phyloP scores from a whole-genome alignment of 441 rosid species.

The Breynia disticha region DNA sequence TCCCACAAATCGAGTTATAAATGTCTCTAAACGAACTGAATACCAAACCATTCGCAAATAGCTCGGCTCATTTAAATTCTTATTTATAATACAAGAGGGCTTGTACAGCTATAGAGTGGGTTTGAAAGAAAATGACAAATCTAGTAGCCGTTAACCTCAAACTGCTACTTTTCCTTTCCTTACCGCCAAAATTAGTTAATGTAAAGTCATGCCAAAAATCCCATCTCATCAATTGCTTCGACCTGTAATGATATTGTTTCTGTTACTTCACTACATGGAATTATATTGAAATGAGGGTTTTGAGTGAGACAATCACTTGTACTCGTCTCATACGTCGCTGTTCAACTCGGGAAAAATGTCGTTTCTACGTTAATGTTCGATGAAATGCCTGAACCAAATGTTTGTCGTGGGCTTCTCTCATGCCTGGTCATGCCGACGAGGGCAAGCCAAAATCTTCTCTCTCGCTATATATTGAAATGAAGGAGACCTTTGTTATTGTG shows the following conservation, averaged over 20 bases:
- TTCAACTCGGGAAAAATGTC: slow-evolving; percentile 15
- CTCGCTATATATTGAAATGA: slow-evolving; percentile 33
- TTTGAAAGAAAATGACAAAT: no score
- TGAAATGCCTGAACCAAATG: slow-evolving; percentile 65
- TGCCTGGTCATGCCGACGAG: slow-evolving; percentile 34
- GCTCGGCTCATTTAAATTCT: no score
- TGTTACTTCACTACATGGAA: slow-evolving; percentile 21
- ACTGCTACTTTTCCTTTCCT: slow-evolving; percentile 14
- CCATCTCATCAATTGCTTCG: slow-evolving; percentile 23
- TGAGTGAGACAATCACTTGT: slow-evolving; percentile 18
- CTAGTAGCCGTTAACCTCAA: no score
- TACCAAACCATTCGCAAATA: no score
- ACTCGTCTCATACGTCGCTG: slow-evolving; percentile 43
- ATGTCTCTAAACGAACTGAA: no score
- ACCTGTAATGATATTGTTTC: slow-evolving; percentile 23
- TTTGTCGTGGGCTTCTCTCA: slow-evolving; percentile 65
- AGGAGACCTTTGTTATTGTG: slow-evolving; percentile 25
- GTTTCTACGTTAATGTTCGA: slow-evolving; percentile 42
- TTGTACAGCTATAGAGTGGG: no score
- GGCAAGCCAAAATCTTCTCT: slow-evolving; percentile 33
- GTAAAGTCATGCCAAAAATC: slow-evolving; percentile 4
- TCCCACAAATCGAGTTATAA: no score
- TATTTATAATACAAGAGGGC: no score
- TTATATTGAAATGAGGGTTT: slow-evolving; percentile 37
- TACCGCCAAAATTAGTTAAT: slow-evolving; percentile 22